Base-by-base conservation (phyloP, 2,329 filamentous ascomycete species). In the Drechmeria coniospora region DNA sequence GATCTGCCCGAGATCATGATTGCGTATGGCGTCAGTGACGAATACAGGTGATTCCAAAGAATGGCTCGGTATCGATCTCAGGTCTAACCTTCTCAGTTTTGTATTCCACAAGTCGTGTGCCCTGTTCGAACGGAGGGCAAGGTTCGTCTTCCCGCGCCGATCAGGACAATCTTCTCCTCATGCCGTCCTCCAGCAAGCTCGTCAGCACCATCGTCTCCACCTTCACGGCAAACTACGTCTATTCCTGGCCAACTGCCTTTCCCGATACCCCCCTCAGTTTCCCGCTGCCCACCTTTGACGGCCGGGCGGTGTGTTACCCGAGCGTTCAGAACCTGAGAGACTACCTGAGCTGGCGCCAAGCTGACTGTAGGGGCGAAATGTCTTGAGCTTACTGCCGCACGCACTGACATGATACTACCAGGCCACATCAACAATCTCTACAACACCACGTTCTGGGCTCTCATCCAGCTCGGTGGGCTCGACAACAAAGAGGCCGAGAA, bases 401-500 rank as follows among this genome's bases (percentile, higher is more conserved):
- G 15, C 6, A 12, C n/a, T 18, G 22, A 17, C 40, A n/a, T 45
- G 34, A 49, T 20, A 3, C 8, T 15, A 0, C 8, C 33, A 87
- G 81, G 81, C 39, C 90, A 98, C 49, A 92, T 98, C 43, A 98
- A 98, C 53, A 98, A 98, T 45, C 68, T 98, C 4, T 98, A 94
- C 54, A 98, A 98, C 50, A 98, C 90, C 0, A 82, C 83, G 0
- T 95, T 95, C 51, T 98, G 90, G 90, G 64, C 77, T 1, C 61
- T 98, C 43, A 78, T 95, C 14, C 72, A 82, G 37, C 60, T 72
- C 26, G 86, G 81, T 2, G 79, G 77, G 0, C 67, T 90, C 59
- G 74, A 69, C 28, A 68, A 73, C 17, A 77, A 74, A 27, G 78
- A 82, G 32, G 90, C 90, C 0, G 87, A 95, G 49, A 68, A 78